Evolutionary conservation across 331 rosid species (phyloP), one percentile per base, ranked within the genome.

Genomic region (Phaseolus coccineus): DNA sequence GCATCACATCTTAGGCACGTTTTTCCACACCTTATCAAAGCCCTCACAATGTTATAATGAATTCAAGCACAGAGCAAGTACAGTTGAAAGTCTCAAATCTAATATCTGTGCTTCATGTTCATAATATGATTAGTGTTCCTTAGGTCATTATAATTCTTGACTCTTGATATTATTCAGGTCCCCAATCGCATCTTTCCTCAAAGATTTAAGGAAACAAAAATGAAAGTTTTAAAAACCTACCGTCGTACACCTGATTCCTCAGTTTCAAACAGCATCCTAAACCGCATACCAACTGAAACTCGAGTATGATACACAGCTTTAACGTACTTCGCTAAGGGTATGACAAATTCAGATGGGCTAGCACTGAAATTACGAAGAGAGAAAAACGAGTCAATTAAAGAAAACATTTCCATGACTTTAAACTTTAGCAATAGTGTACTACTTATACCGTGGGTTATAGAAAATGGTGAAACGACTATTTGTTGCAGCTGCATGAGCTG

Each of bases 401-500:
- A 37, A 46, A 73, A 46, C 12, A 16, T 35, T 35, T 12, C 27
- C 27, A 8, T 27, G 14, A 46, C 51, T 6, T 8, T 22, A 11
- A 59, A 77, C 48, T 22, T 52, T 3, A 4, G 42, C 24, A 53
- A 53, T 44, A 59, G 10, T 53, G 46, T 46, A 76, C 59, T 15
- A 59, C 37, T 44, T 27, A 31, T 87, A 87, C 90, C 90, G 87
- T 57, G 90, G 90, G 53, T 87, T 87, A 47, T 84, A 87, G 82
- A 87, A 87, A 74, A 87, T 81, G 76, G 88, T 87, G 80, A 87
- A 87, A 19, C 88, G 87, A 53, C 90, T 87, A 46, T 84, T 93
- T 71, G 99, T 96, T 68, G 97, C 91, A 83, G 99, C 99, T 68
- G 99, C 99, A 64, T 96, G 99, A 70, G 99, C 99, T 74, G 99